Base-by-base conservation (phyloP, 305 asterid species). In the Euphrasia arctica region DNA sequence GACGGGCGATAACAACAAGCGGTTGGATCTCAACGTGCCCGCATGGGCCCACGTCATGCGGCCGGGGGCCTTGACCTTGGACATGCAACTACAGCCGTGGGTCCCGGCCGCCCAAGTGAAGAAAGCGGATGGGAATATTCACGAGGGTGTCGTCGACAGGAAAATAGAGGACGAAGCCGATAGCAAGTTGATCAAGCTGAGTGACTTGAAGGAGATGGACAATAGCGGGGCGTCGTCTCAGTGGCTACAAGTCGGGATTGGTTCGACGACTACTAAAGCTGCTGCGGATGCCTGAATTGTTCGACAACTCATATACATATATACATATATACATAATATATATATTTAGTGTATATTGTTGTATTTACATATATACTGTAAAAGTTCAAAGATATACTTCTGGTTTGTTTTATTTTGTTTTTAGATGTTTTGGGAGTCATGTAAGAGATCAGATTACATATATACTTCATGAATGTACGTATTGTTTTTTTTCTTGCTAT, bases 231-330 rank as follows among this genome's bases (percentile, higher is more conserved):
- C 52, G 67, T 67, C 77, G 4, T 83, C 87, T 5, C 77, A 76
- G 22, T 88, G 94, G 94, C 73, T 88, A 61, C 86, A 87, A 68
- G 91, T 87, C 15, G 90, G 95, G 61, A 74, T 87, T 70, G 85
- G 83, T 39, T 77, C 88, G 18, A 69, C 80, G 28, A 25, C 27
- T 1, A 13, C 74, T 57, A 76, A 79, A 42, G 57, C 55, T 42
- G 71, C 65, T 36, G 50, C 71, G 0, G 69, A 78, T 52, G 49
- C 28, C 10, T 63, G 15, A 49, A 27, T 10, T 55, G 1, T 28
- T 22, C 2, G 27, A 25, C 27, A 25, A 25, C 27, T 31, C 5
- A 0, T 31, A 48, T 48, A 48, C 12, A 48, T n/a, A 48, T 43
- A 43, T 43, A 11, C 9, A 50, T 50, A 50, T 14, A 50, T 13